phyloP scores from a whole-genome alignment of 306 rosid species.

The Inga laurina region DNA sequence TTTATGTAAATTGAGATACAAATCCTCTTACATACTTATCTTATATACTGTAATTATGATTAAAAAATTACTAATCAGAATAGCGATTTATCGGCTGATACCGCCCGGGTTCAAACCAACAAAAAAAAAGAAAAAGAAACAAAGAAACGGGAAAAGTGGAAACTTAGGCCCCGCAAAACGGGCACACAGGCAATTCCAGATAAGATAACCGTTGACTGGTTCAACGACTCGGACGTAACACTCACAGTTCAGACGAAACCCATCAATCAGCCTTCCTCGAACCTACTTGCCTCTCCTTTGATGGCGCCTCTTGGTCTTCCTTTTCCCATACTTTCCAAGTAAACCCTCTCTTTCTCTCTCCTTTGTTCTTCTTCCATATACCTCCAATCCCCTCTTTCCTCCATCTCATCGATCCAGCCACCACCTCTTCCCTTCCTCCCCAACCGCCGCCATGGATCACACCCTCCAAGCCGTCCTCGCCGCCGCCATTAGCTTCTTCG shows the following conservation, averaged over 20 bases:
- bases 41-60: too few relatives aligned
- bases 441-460: slow-evolving; percentile 35
- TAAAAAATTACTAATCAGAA: too few relatives aligned
- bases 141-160: background rate
- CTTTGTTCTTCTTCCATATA: background rate
- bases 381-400: background rate
- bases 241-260: background rate
- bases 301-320: background rate
- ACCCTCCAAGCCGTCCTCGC: slow-evolving; percentile 33
- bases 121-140: too few relatives aligned
- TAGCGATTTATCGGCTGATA: too few relatives aligned
- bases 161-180: background rate
- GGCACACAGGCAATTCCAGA: background rate
- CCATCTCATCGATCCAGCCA: background rate
- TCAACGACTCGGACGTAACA: background rate
- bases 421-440: background rate
- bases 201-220: slow-evolving; percentile 19
- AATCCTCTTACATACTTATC: too few relatives aligned
- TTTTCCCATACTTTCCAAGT: background rate
- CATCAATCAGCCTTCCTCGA: background rate
- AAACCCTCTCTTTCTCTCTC: background rate
- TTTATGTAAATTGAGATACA: too few relatives aligned
- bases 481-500: slow-evolving; percentile 57
- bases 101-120: too few relatives aligned
- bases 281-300: background rate